These are phyloP conservation scores for Colletotrichum musicola DNA, from an alignment of 2,329 filamentous ascomycete species.

Conservation along the genomic window DNA sequence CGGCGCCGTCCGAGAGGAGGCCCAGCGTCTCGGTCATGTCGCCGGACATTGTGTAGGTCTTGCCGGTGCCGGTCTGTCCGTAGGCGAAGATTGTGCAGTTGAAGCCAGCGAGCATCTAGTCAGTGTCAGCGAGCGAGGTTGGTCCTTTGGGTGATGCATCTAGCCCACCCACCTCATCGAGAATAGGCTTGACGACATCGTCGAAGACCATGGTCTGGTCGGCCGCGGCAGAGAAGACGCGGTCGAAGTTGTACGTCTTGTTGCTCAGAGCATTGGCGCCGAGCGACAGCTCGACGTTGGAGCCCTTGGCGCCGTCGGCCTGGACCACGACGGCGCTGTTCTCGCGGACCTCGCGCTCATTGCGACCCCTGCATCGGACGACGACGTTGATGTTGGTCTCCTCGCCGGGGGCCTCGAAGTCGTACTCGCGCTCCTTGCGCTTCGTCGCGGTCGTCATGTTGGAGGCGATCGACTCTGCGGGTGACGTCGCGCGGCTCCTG, in stretches of 20 bases:
- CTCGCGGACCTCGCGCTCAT: constrained; percentile 90
- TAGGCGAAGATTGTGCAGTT: constrained; percentile 99
- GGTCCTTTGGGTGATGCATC: background rate
- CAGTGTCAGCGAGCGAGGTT: constrained; percentile 2
- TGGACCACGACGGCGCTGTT: constrained; percentile 94
- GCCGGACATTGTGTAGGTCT: constrained; percentile 99
- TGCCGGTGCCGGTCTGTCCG: constrained; percentile 96
- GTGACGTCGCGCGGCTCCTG: constrained; percentile 70
- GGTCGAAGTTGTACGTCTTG: constrained; percentile 97
- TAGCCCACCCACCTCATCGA: constrained; percentile 80
- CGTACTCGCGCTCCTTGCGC: constrained; percentile 89
- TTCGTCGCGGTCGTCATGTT: constrained; percentile 73
- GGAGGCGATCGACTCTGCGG: constrained; percentile 77
- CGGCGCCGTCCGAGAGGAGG: constrained; percentile 89
- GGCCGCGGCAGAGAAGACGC: constrained; percentile 94
- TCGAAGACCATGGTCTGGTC: constrained; percentile 96
- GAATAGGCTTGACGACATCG: constrained; percentile 91
- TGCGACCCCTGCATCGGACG: constrained; percentile 92
- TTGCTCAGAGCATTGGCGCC: constrained; percentile 92
- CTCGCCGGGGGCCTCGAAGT: constrained; percentile 73
- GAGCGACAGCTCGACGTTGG: constrained; percentile 88
- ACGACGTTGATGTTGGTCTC: constrained; percentile 99
- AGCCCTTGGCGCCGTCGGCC: constrained; percentile 90
- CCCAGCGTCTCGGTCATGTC: constrained; percentile 92
- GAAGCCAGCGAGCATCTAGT: constrained; percentile 89